Evolutionary conservation across 176 grass and related monocot species (phyloP).

Genomic region (Saccharum officinarum): DNA sequence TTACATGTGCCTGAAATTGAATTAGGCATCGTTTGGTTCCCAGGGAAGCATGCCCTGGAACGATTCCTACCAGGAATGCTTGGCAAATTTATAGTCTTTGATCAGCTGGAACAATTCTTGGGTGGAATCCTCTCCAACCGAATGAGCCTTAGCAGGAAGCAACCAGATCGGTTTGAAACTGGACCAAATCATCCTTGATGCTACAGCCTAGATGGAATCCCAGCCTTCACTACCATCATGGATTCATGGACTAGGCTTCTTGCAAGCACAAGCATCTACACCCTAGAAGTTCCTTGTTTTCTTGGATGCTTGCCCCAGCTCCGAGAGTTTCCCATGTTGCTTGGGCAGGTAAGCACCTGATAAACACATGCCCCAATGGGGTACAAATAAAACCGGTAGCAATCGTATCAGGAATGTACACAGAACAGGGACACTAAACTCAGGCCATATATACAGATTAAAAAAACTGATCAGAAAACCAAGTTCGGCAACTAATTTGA

Average conservation of each 20-base stretch:
- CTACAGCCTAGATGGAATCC: background rate
- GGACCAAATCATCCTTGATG: background rate
- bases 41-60: no score
- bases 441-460: background rate
- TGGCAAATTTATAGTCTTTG: no score
- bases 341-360: slow-evolving; percentile 65
- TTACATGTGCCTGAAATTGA: slow-evolving; percentile 5
- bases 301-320: slow-evolving; percentile 40
- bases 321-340: slow-evolving; percentile 33
- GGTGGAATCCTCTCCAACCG: no score
- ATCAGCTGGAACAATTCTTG: no score
- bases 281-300: slow-evolving; percentile 61
- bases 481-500: background rate
- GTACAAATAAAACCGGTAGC: background rate
- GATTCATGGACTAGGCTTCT: slow-evolving; percentile 20
- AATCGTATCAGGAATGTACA: background rate
- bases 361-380: slow-evolving; percentile 5
- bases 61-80: no score
- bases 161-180: background rate
- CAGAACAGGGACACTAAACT: background rate
- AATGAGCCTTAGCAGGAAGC: background rate
- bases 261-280: background rate
- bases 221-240: background rate
- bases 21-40: background rate
- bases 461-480: background rate